A percentile compares a stretch with the other conserved stretches of the same genome.
These are phyloP conservation scores for Suillus weaverae DNA, from an alignment of 768 basidiomycete species.

Conservation along the genomic window DNA sequence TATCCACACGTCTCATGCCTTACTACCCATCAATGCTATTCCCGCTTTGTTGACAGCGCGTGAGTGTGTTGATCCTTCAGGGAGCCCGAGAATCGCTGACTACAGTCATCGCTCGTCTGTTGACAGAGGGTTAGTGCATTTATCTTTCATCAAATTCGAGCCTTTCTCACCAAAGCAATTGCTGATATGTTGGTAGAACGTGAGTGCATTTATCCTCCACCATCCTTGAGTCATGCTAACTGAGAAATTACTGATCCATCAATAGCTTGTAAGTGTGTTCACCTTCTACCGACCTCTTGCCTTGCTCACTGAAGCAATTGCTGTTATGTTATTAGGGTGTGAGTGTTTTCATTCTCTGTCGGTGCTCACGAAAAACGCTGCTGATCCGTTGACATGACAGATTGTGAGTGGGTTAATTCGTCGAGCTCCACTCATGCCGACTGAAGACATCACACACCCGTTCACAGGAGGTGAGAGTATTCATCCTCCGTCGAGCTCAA, in stretches of 20 bases:
- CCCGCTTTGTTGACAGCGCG: too few species aligned
- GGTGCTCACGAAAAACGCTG: neutral
- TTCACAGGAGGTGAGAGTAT: neutral
- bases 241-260: neutral
- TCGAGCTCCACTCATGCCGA: neutral
- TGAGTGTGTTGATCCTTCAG: too few species aligned
- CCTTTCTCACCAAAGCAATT: neutral
- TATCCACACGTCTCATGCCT: too few species aligned
- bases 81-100: neutral
- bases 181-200: neutral
- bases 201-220: neutral
- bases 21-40: too few species aligned
- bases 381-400: neutral
- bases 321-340: neutral
- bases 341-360: too few species aligned
- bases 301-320: neutral
- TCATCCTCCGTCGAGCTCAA: neutral
- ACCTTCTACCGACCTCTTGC: neutral
- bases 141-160: rapidly evolving
- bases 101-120: neutral
- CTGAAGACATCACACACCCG: neutral
- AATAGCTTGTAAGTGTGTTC: neutral
- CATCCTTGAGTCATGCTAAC: neutral
- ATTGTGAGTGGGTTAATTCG: neutral
- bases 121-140: neutral